A percentile compares a stretch with the other conserved stretches of the same genome.
Evolutionary conservation across 176 grass and related monocot species (phyloP).

Genomic region (Oryza longistaminata): DNA sequence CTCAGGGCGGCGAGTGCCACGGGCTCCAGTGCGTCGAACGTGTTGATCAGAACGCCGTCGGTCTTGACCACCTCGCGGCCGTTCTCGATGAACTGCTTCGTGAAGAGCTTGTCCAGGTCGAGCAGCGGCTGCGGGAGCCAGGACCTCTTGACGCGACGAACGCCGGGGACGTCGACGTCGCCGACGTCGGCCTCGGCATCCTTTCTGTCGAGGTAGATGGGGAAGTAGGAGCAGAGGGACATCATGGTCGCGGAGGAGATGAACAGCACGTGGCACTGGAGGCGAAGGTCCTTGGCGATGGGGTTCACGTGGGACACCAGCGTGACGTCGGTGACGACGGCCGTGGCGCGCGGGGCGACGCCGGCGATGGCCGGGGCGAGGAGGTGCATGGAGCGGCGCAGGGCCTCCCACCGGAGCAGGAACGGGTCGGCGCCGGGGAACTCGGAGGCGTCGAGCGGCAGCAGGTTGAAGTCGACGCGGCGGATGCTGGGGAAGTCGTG

Average conservation of each 20-base stretch:
- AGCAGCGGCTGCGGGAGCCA: conserved; percentile 35
- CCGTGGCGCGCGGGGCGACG: conserved; percentile 29
- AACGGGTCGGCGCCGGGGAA: conserved; percentile 54
- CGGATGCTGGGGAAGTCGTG: conserved; percentile 38
- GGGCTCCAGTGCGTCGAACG: conserved; percentile 56
- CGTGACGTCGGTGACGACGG: conserved; percentile 48
- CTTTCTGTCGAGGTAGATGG: conserved; percentile 15
- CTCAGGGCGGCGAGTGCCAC: conserved; percentile 49
- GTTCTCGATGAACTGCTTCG: conserved; percentile 53
- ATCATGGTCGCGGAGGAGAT: conserved; percentile 56
- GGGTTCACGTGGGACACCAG: conserved; percentile 42
- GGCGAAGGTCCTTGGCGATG: not conserved
- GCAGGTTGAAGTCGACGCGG: conserved; percentile 50
- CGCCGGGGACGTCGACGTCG: conserved; percentile 51
- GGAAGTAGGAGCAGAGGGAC: conserved; percentile 48
- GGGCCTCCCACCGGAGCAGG: conserved; percentile 45
- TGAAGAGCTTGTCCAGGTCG: conserved; percentile 51
- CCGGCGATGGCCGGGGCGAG: conserved; percentile 36
- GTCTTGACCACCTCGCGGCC: conserved; percentile 23
- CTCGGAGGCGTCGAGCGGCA: conserved; percentile 27
- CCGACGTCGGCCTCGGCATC: not conserved
- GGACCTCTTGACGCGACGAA: not conserved
- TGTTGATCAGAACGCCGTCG: conserved; percentile 54
- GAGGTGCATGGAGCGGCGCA: conserved; percentile 53
- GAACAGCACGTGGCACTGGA: conserved; percentile 64